Evolutionary conservation across 176 grass and related monocot genomes (phyloP).

Genomic region (Aegilops tauschii): DNA sequence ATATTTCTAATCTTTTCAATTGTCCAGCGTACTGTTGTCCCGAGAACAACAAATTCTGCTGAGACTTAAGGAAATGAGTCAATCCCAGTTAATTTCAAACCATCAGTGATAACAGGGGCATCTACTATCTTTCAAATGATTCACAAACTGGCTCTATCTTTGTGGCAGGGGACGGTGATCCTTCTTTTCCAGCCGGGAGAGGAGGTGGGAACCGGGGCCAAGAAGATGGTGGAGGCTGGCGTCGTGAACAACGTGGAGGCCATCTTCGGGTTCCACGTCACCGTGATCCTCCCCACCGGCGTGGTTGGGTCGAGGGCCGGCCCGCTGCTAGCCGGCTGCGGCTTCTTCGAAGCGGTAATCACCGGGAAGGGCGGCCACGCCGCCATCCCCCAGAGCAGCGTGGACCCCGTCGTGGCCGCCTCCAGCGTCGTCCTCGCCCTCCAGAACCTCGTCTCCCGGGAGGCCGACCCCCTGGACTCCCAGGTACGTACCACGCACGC

Average conservation of each 20-base stretch:
- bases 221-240: constrained; percentile 81
- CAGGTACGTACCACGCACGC: constrained; percentile 31
- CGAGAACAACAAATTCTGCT: too few relatives aligned
- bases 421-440: constrained; percentile 83
- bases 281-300: constrained; percentile 42
- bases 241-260: constrained; percentile 73
- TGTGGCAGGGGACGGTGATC: constrained; percentile 70
- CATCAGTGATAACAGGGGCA: too few relatives aligned
- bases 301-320: constrained; percentile 62
- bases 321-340: constrained; percentile 75
- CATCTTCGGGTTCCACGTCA: constrained; percentile 82
- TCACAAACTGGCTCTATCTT: not conserved
- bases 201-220: constrained; percentile 74
- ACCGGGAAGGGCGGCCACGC: constrained; percentile 82
- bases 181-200: constrained; percentile 93
- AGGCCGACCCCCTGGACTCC: constrained; percentile 81
- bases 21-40: too few relatives aligned
- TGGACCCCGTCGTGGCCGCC: constrained; percentile 84
- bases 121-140: not conserved
- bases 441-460: constrained; percentile 83
- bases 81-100: too few relatives aligned
- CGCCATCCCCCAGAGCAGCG: constrained; percentile 54
- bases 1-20: too few relatives aligned
- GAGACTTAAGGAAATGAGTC: too few relatives aligned
- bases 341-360: constrained; percentile 93